A percentile compares a stretch with the other conserved stretches of the same genome.
Evolutionary conservation across 805 yeast genomes (phyloP).

Genomic region (Wickerhamiella allomyrinae): DNA sequence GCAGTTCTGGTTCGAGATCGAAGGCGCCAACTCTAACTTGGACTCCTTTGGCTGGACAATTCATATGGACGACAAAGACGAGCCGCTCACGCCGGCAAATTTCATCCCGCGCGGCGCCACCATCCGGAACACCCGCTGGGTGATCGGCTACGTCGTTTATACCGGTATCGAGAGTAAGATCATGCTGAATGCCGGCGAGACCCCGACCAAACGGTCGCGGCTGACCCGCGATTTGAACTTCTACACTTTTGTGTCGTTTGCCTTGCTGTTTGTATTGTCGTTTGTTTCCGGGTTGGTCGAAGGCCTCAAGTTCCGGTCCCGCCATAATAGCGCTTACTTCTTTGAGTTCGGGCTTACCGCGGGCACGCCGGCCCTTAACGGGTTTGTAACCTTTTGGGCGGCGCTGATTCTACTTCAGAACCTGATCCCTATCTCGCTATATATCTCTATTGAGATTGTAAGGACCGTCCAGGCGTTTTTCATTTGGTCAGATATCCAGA

Average conservation of each 20-base stretch:
- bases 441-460: slow-evolving; percentile 65
- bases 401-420: slow-evolving; percentile 61
- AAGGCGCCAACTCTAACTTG: slow-evolving; percentile 53
- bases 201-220: slow-evolving; percentile 59
- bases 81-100: slow-evolving; percentile 48
- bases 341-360: slow-evolving; percentile 54
- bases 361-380: slow-evolving; percentile 46
- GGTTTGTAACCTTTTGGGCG: slow-evolving; percentile 55
- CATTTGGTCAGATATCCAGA: slow-evolving; percentile 52
- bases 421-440: slow-evolving; percentile 66
- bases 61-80: slow-evolving; percentile 35
- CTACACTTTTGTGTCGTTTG: slow-evolving; percentile 50
- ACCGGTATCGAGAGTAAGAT: slow-evolving; percentile 68
- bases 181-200: slow-evolving; percentile 62
- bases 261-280: slow-evolving; percentile 47
- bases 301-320: slow-evolving; percentile 42
- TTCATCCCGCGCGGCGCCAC: slow-evolving; percentile 58
- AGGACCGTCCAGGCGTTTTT: slow-evolving; percentile 65
- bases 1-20: slow-evolving; percentile 51
- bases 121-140: slow-evolving; percentile 65
- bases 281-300: slow-evolving; percentile 56
- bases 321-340: slow-evolving; percentile 32
- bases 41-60: slow-evolving; percentile 55
- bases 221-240: slow-evolving; percentile 53
- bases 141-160: slow-evolving; percentile 55